These are phyloP conservation scores for Raddia guianensis DNA, from an alignment of 176 grass and related monocot species.

Conservation along the genomic window DNA sequence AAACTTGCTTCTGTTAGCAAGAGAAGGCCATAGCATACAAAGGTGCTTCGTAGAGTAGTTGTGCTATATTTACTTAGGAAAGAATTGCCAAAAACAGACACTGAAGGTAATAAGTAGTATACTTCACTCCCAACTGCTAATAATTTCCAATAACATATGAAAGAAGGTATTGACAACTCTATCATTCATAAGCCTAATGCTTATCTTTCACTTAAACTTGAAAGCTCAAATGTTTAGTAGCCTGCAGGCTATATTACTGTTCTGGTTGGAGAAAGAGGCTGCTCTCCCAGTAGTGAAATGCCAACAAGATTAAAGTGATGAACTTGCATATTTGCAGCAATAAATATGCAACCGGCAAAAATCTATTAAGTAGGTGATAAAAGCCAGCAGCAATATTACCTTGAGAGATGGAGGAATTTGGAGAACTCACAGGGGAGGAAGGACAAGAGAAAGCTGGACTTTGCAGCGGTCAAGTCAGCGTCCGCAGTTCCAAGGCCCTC, in stretches of 20 bases:
- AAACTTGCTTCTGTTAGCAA: slow-evolving; percentile 12
- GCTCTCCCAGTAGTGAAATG: not conserved
- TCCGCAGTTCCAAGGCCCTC: not conserved
- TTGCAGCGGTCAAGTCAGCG: not conserved
- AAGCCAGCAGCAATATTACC: not conserved
- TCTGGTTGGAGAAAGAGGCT: too few species aligned
- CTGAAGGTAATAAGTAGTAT: not conserved
- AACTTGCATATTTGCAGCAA: not conserved
- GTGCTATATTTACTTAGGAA: not conserved
- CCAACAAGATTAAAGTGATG: not conserved
- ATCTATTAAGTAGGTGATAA: not conserved
- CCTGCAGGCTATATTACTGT: too few species aligned
- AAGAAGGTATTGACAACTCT: not conserved
- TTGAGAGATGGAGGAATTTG: not conserved
- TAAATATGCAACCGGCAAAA: not conserved
- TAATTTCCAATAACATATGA: not conserved
- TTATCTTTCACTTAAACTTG: not conserved
- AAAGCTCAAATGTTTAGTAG: not conserved
- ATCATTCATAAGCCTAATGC: not conserved
- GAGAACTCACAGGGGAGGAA: slow-evolving; percentile 8
- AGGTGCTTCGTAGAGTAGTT: not conserved
- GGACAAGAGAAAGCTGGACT: not conserved
- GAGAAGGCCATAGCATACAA: not conserved
- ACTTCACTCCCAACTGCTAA: not conserved
- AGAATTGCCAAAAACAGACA: slow-evolving; percentile 13